Evolutionary conservation across 768 basidiomycete species (phyloP).

Genomic region (Tephrocybe sp.): DNA sequence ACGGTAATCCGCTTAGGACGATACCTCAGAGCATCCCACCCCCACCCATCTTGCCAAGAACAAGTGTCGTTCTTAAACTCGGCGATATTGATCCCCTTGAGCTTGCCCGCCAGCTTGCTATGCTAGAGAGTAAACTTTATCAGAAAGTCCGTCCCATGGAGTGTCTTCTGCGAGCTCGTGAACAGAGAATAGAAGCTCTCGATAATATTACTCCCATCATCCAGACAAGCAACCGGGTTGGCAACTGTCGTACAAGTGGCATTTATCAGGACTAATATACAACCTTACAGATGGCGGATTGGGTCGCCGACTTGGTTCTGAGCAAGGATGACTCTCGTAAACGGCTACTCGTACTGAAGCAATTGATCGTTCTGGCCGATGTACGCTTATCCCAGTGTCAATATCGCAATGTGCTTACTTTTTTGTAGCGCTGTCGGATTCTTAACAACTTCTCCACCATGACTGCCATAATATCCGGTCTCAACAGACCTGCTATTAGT

Average conservation of each 20-base stretch:
- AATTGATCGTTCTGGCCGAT: conserved; percentile 88
- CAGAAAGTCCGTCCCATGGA: conserved; percentile 86
- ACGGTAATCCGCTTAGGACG: conserved; percentile 53
- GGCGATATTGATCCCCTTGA: conserved; percentile 86
- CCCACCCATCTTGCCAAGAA: conserved; percentile 69
- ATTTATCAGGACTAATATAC: conserved; percentile 1
- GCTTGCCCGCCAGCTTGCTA: conserved; percentile 87
- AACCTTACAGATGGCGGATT: conserved; percentile 74
- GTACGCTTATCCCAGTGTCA: conserved; percentile 42
- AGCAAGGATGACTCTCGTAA: conserved; percentile 76
- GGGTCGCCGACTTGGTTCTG: conserved; percentile 86
- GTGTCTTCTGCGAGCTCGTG: conserved; percentile 79
- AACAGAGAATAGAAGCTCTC: conserved; percentile 64
- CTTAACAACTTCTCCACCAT: conserved; percentile 94
- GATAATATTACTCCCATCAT: conserved; percentile 88
- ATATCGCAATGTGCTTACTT: background rate
- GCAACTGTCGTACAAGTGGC: background rate
- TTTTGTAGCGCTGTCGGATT: conserved; percentile 70
- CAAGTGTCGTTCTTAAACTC: conserved; percentile 70
- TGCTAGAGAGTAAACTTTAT: conserved; percentile 84
- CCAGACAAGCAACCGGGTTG: conserved; percentile 83
- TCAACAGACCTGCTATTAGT: conserved; percentile 89
- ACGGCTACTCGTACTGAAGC: conserved; percentile 78
- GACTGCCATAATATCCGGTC: conserved; percentile 90
- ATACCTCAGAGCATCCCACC: conserved; percentile 61